Evolutionary conservation across 192 early-diverging fungal genomes (phyloP), one percentile per base, ranked within the genome.

Genomic region (Coemansia erecta): DNA sequence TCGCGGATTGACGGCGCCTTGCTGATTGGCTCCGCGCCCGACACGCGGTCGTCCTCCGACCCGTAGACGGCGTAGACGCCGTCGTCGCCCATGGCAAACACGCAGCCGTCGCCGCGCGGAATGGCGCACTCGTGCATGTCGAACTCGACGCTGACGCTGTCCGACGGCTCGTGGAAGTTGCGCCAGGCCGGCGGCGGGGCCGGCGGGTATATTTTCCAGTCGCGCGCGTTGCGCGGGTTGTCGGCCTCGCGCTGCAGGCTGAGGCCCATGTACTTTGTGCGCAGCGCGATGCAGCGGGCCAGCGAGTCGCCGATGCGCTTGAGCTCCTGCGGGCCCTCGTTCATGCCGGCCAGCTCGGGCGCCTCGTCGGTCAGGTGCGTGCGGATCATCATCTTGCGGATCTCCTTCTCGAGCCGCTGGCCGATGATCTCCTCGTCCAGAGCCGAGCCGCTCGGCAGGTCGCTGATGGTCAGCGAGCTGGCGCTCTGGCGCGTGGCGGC

Each of bases 121-220:
- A 65, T 61, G 12, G 44, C 35, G 58, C 58, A 56, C 28, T 28
- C 24, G 54, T 4, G 28, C 14, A 72, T 47, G 33, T 45, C 31
- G 13, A 63, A 64, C 50, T 71, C 65, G 44, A 45, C 55, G 19
- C 21, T 23, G 39, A 53, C 47, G n/a, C 28, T 26, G 7, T 37
- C 12, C 0, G 58, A 43, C 0, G 67, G 68, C 48, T 71, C 68
- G 35, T 60, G n/a, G 49, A 62, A 79, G 60, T 79, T 68, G 63
- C 60, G 82, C 88, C 91, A 93, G 1, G 85, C 84, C 11, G 89
- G 87, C 2, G 81, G 73, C 0, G 94, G 91, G 8, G 93, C 89
- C 12, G 85, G 81, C 35, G 95, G 95, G 69, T 94, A 96, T 48
- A 96, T 90, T 2, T 85, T 68, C 90, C 91, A 98, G 23, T 78